These are phyloP conservation scores for Cucumis cinereus DNA, from an alignment of 306 rosid genomes.

Conservation along the genomic window DNA sequence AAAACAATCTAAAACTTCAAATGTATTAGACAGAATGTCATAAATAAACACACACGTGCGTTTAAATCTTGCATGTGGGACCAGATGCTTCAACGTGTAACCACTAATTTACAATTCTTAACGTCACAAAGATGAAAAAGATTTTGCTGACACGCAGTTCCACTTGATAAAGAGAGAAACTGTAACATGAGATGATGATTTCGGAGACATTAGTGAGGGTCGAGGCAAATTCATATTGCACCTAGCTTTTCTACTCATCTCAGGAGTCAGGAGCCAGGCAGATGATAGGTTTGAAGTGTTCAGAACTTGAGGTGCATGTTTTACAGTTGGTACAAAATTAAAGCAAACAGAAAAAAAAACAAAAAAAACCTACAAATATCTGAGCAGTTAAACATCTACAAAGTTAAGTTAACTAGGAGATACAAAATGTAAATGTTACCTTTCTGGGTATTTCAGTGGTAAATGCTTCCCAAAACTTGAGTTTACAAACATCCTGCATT, in stretches of 20 bases:
- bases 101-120: not conserved
- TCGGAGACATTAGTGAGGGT: not conserved
- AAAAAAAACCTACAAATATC: not conserved
- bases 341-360: not conserved
- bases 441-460: conserved; percentile 22
- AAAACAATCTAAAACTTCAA: conserved; percentile 13
- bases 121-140: not conserved
- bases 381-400: not conserved
- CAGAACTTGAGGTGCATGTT: not conserved
- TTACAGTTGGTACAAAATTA: not conserved
- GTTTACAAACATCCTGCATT: conserved; percentile 28
- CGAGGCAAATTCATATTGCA: not conserved
- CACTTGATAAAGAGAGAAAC: not conserved
- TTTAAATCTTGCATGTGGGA: conserved; percentile 1
- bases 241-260: not conserved
- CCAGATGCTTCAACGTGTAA: not conserved
- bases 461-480: conserved; percentile 22
- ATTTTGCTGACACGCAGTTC: not conserved
- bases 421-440: conserved; percentile 13
- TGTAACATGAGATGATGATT: not conserved
- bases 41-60: not conserved
- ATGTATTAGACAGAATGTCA: not conserved
- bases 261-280: not conserved
- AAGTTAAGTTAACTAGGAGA: not conserved
- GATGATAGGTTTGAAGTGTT: not conserved